phyloP scores from a whole-genome alignment of 495 filamentous ascomycete genomes.

The Lasiosphaeria hispida region DNA sequence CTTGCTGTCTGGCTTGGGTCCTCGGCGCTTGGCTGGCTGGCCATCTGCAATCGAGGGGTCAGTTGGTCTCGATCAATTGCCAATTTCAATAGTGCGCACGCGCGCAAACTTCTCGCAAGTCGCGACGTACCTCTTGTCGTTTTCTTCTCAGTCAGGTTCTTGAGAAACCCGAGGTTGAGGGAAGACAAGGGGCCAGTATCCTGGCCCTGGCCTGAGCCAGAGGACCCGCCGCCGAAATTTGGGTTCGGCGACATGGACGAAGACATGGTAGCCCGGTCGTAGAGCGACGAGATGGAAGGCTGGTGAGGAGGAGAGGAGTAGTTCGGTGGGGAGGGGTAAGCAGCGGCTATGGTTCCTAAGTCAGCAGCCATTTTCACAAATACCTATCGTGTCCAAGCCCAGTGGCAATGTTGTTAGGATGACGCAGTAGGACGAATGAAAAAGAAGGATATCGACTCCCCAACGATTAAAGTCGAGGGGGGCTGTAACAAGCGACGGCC shows the following conservation, averaged over 20 bases:
- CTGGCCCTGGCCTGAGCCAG: conserved; percentile 4
- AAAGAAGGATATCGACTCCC: background rate
- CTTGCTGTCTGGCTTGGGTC: conserved; percentile 95
- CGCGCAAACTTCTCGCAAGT: background rate
- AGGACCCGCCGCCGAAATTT: conserved; percentile 30
- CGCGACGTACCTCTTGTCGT: conserved; percentile 33
- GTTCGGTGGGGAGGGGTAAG: conserved; percentile 41
- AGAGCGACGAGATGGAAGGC: conserved; percentile 33
- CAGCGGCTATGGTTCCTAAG: conserved; percentile 30
- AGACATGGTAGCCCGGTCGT: conserved; percentile 40
- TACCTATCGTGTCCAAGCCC: background rate
- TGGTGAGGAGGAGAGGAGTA: conserved; percentile 35
- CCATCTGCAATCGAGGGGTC: conserved; percentile 57
- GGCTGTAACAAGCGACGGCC: conserved; percentile 16
- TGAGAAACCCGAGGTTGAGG: conserved; percentile 57
- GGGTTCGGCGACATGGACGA: conserved; percentile 41
- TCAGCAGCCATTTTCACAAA: conserved; percentile 26
- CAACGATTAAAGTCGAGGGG: conserved; percentile 2
- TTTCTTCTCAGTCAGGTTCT: conserved; percentile 60
- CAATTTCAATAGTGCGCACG: background rate
- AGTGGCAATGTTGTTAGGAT: background rate
- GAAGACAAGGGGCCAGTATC: conserved; percentile 54
- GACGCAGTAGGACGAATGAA: conserved; percentile 1
- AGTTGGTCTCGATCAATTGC: background rate
- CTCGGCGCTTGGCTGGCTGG: conserved; percentile 80